These are phyloP conservation scores for Hypomontagnella monticulosa DNA, from an alignment of 495 filamentous ascomycete species.

Conservation along the genomic window DNA sequence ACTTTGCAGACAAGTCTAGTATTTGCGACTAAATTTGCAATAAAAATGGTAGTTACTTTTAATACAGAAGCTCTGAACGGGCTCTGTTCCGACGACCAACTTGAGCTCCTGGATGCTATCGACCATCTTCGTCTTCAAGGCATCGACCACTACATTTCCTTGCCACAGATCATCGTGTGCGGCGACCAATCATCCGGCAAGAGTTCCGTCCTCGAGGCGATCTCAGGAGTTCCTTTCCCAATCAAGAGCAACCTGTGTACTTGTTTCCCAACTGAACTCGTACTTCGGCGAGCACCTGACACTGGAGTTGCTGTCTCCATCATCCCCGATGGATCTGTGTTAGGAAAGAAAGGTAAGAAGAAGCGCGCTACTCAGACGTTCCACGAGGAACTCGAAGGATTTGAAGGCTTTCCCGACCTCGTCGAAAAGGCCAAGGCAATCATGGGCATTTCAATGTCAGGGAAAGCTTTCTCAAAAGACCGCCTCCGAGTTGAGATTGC, in stretches of 20 bases:
- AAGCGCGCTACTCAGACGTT: constrained; percentile 26
- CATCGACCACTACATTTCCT: constrained; percentile 60
- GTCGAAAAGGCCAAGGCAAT: constrained; percentile 59
- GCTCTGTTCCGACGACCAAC: constrained; percentile 34
- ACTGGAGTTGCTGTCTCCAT: constrained; percentile 42
- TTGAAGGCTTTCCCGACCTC: constrained; percentile 30
- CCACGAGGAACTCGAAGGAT: constrained; percentile 27
- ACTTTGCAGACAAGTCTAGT: background rate
- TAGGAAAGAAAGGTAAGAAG: no score
- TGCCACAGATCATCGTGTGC: constrained; percentile 69
- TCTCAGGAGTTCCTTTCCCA: constrained; percentile 68
- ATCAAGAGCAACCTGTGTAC: constrained; percentile 60
- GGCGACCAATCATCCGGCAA: constrained; percentile 69
- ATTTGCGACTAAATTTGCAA: background rate
- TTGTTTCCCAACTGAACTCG: constrained; percentile 64
- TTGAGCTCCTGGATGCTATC: constrained; percentile 61
- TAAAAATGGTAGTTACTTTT: constrained; percentile 26
- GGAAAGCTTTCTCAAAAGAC: constrained; percentile 64
- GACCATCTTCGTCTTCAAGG: constrained; percentile 60
- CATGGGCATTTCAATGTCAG: constrained; percentile 56
- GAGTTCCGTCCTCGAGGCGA: constrained; percentile 70
- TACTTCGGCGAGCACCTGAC: constrained; percentile 53
- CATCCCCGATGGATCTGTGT: constrained; percentile 23
- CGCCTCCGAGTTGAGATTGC: constrained; percentile 69
- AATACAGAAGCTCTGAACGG: constrained; percentile 28